Evolutionary conservation across 768 basidiomycete species (phyloP), one percentile per base, ranked within the genome.

Genomic region (Lactarius psammicola): DNA sequence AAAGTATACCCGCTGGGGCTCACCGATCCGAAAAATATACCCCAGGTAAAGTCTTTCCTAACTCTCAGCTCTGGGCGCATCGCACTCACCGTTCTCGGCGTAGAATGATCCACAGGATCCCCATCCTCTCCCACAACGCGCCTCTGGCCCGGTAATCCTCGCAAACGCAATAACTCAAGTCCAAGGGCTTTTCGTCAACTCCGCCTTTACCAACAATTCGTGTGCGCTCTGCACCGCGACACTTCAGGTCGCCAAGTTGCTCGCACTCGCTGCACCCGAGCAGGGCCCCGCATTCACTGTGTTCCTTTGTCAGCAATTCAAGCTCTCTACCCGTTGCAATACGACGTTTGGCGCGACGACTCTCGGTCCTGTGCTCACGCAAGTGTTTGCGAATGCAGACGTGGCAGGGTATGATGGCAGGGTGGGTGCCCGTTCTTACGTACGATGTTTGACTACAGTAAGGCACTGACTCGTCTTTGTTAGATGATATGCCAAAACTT

Each of bases 361-460:
- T 4, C 72, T 85, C 20, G 89, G 90, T 0, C 76, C 86, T 4
- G 78, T 87, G 33, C 73, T 90, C 65, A 88, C 90, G 0, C 90
- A 92, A 74, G 88, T 91, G 13, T 67, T 87, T 44, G 84, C 88
- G 13, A 87, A 86, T 67, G 87, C 89, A 8, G 84, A 92, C 71
- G 84, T 87, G 2, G 85, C 84, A 15, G 88, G 88, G 6, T 85
- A 84, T 62, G 90, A 92, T 70, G 90, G 90, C 17, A 87, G 89
- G 80, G 87, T 88, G 68, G 36, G 72, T 68, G 42, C 49, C 4
- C 18, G 20, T 40, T 28, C 31, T 15, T 34, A n/a, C 8, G 40
- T 54, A 5, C n/a, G 18, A 33, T 15, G 36, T 57, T 63, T 54
- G n/a, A 42, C 26, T 34, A n/a, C n/a, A n/a, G n/a, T n/a, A 44